Evolutionary conservation across 805 yeast species (phyloP), one percentile per base, ranked within the genome.

Genomic region (Lipomyces sp.): DNA sequence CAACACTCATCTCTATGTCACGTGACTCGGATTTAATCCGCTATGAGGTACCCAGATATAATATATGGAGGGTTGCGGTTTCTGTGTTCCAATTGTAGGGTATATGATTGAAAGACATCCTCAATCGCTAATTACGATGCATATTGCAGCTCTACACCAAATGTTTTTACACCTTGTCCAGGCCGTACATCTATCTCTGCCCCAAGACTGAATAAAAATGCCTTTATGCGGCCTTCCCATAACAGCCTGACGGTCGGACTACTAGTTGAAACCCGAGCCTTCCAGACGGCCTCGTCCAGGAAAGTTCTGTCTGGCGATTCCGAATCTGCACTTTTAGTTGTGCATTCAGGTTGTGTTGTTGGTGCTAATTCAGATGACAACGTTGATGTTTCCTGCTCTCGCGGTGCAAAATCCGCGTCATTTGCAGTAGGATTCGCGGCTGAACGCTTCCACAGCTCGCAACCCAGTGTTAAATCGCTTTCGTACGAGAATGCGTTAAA

Each of bases 401-500:
- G 48, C 18, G 48, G 48, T 11, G 2, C n/a, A 32, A 51, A 29
- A 51, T 29, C 34, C 32, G 30, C 30, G 4, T 24, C 32, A 13
- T 1, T 11, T 24, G 32, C 54, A 29, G 54, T 51, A 7, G 54
- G 34, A 51, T 11, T 29, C 13, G 15, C 15, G 6, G 32, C n/a
- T 34, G 33, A 51, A 11, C 57, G 61, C 42, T 62, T 30, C 88
- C 94, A 91, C 30, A 93, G 76, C 73, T 93, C 97, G 72, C 90
- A 87, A 2, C 99, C 99, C 34, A 95, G 77, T 0, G 94, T 86
- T 59, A 95, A 79, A 75, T 94, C 90, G 62, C 97, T 90, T 70
- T 90, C 90, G 73, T 94, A 93, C 0, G 98, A 94, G 75, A 90
- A 94, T 62, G 92, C 79, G 75, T 95, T 95, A 77, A 95, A 94